Percentiles rank a stretch among this genome's conserved stretches.
These are phyloP conservation scores for Cytospora schulzeri DNA, from an alignment of 2,329 filamentous ascomycete species.

Conservation along the genomic window DNA sequence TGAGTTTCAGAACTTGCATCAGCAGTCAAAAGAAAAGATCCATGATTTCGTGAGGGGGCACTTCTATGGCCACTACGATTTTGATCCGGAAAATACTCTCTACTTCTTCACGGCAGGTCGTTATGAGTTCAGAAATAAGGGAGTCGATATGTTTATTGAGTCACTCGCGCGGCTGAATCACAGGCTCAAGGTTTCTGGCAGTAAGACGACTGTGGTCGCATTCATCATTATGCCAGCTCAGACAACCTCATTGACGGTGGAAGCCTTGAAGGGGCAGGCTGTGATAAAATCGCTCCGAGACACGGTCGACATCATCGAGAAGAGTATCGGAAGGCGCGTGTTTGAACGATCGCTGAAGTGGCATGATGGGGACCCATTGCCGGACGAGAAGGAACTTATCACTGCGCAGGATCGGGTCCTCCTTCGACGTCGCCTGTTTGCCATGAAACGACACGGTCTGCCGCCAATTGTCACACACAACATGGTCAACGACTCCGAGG, in stretches of 20 bases:
- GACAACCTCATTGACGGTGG: slow-evolving; percentile 91
- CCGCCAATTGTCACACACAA: slow-evolving; percentile 98
- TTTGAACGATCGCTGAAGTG: slow-evolving; percentile 94
- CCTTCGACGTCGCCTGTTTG: slow-evolving; percentile 86
- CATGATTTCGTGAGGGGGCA: slow-evolving; percentile 97
- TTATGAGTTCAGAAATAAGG: slow-evolving; percentile 98
- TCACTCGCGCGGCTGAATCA: slow-evolving; percentile 93
- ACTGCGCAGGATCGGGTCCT: slow-evolving; percentile 90
- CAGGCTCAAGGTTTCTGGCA: slow-evolving; percentile 79
- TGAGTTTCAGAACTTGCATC: slow-evolving; percentile 98
- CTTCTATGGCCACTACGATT: slow-evolving; percentile 98
- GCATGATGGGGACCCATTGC: slow-evolving; percentile 91
- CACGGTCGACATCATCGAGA: slow-evolving; percentile 89
- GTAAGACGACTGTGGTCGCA: slow-evolving; percentile 91
- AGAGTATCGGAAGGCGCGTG: slow-evolving; percentile 87
- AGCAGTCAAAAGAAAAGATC: slow-evolving; percentile 96
- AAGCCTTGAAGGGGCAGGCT: slow-evolving; percentile 93
- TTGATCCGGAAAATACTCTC: slow-evolving; percentile 92
- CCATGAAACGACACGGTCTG: slow-evolving; percentile 89
- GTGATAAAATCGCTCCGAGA: slow-evolving; percentile 96
- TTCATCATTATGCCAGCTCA: slow-evolving; percentile 99
- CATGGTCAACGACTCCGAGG: slow-evolving; percentile 92
- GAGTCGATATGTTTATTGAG: slow-evolving; percentile 99
- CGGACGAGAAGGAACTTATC: slow-evolving; percentile 95
- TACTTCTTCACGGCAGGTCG: slow-evolving; percentile 97